phyloP scores from a whole-genome alignment of 257 asterid genomes.

The Gynochthodes officinalis region DNA sequence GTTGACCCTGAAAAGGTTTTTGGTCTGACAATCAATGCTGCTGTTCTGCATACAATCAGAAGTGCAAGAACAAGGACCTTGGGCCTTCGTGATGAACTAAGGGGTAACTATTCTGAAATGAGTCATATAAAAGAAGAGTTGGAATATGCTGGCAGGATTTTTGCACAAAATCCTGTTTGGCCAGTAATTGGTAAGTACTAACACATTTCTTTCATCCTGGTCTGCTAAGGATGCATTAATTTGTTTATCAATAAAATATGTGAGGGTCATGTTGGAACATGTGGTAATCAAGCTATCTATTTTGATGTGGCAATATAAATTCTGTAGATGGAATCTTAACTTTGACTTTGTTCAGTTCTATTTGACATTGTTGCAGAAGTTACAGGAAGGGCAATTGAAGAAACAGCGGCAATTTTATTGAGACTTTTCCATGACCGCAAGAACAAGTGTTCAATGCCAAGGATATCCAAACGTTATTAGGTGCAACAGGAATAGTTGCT shows the following conservation, averaged over 20 bases:
- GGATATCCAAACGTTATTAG: slow-evolving; percentile 81
- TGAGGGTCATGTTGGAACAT: not conserved
- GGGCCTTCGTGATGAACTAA: slow-evolving; percentile 51
- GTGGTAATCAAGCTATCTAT: not conserved
- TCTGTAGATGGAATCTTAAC: not conserved
- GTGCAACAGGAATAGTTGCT: slow-evolving; percentile 9
- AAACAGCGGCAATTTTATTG: slow-evolving; percentile 87
- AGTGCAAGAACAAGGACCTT: slow-evolving; percentile 77
- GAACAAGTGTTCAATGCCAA: slow-evolving; percentile 87
- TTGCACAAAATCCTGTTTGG: slow-evolving; percentile 81
- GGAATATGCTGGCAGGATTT: slow-evolving; percentile 64
- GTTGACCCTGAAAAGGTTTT: slow-evolving; percentile 83
- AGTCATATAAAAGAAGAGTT: slow-evolving; percentile 60
- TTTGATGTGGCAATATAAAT: not conserved
- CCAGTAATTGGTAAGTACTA: slow-evolving; percentile 83
- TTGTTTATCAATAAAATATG: not conserved
- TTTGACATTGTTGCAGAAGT: slow-evolving; percentile 68
- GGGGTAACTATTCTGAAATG: slow-evolving; percentile 72
- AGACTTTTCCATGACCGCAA: slow-evolving; percentile 83
- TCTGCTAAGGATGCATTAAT: not conserved
- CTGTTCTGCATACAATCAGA: slow-evolving; percentile 69
- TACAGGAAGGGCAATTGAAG: slow-evolving; percentile 91
- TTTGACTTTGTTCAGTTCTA: not conserved
- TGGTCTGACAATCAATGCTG: slow-evolving; percentile 79
- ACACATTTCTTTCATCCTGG: not conserved